Conservation (phyloP, 2,329 filamentous ascomycete genomes). For the Clonostachys rhizophaga region DNA sequence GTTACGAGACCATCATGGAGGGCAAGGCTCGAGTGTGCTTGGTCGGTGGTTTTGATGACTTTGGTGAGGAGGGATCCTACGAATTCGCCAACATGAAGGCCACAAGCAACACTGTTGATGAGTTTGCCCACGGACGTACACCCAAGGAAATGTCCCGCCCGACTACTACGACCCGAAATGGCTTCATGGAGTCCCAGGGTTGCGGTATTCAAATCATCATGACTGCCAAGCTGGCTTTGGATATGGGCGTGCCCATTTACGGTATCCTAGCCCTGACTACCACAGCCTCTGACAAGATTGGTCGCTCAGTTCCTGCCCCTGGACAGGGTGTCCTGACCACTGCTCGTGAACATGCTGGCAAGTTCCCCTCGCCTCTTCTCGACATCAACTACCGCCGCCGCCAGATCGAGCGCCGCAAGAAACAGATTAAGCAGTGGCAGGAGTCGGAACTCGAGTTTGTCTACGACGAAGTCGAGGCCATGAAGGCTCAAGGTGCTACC, state of each 20-base stretch:
- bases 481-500: constrained; percentile 71
- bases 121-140: constrained; percentile 91
- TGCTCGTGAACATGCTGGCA: constrained; percentile 83
- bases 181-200: constrained; percentile 99
- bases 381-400: constrained; percentile 97
- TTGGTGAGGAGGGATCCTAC: constrained; percentile 98
- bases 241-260: constrained; percentile 98
- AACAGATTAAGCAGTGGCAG: constrained; percentile 94
- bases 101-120: constrained; percentile 95
- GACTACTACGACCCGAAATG: constrained; percentile 91
- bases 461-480: constrained; percentile 85
- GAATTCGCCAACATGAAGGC: constrained; percentile 99
- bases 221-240: constrained; percentile 90
- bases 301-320: constrained; percentile 91
- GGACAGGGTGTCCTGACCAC: constrained; percentile 96
- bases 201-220: constrained; percentile 98
- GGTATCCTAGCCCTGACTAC: constrained; percentile 90
- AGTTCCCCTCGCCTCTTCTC: constrained; percentile 90
- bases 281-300: constrained; percentile 98
- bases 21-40: constrained; percentile 97
- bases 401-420: constrained; percentile 90
- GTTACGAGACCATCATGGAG: constrained; percentile 97
- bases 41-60: constrained; percentile 98
- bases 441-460: constrained; percentile 92
- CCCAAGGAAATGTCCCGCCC: constrained; percentile 97